Evolutionary conservation across 2,329 filamentous ascomycete genomes (phyloP), one percentile per base, ranked within the genome.

Genomic region (Colletotrichum godetiae): DNA sequence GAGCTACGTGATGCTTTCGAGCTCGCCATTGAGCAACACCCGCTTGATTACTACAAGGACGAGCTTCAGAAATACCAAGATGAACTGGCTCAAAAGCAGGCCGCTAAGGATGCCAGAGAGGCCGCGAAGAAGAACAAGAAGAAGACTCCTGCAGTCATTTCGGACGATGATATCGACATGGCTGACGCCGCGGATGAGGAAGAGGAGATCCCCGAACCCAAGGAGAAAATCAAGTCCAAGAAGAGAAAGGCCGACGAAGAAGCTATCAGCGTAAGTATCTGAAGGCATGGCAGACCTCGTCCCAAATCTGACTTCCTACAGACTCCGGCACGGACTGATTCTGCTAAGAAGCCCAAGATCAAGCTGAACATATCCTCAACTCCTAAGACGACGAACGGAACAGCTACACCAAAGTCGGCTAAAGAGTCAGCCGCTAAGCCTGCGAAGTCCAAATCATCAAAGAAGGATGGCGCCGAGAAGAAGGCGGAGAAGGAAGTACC

Each of bases 231-330:
- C 79, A 84, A 84, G 76, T 79, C 82, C 7, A 86, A 86, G 89
- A 98, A 98, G 89, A 92, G 95, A 78, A 97, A 98, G 90, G 95
- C 95, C 77, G 93, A 91, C 15, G 95, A 97, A 68, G 91, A 91
- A n/a, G 88, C 87, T 29, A 93, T 58, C 7, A 92, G 84, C 73
- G 84, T 86, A 76, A 80, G 81, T 75, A 15, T 42, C n/a, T 55
- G 13, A 22, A 13, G 15, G n/a, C 6, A 46, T 1, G 10, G 37
- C 33, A 29, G 33, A 7, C 12, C 56, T 31, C 7, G 11, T 24
- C 42, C 27, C 27, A 27, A 10, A 13, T 42, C 71, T 74, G 13
- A 68, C 52, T 49, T 13, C 12, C 5, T 15, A 10, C 75, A 91
- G 88, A 88, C 87, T 24, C 88, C 88, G n/a, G 87, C 90, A 79